Conservation (phyloP, 1,284 basidiomycete species). For the Tilletia walkeri region DNA sequence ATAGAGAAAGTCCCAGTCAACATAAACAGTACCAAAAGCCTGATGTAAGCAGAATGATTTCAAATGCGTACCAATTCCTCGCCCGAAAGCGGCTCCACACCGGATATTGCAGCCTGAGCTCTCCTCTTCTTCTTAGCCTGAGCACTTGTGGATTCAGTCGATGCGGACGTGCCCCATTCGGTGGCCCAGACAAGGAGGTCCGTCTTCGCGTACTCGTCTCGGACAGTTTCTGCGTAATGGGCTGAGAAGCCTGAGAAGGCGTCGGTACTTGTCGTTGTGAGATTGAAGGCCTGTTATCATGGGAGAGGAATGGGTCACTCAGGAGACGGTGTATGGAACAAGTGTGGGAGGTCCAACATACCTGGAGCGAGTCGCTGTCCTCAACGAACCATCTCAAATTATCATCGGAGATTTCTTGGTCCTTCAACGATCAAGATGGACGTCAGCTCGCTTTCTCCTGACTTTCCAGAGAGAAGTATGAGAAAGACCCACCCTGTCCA, state of each 20-base stretch:
- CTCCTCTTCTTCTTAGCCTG: background rate
- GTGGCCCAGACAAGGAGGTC: conserved; percentile 33
- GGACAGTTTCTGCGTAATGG: conserved; percentile 35
- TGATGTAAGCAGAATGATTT: too few relatives aligned
- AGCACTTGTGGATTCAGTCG: background rate
- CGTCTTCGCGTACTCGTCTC: conserved; percentile 48
- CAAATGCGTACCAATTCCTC: background rate
- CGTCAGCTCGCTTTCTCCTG: too few relatives aligned
- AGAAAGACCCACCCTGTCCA: background rate
- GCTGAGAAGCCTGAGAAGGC: conserved; percentile 40
- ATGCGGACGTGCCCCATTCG: conserved; percentile 15
- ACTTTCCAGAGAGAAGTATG: too few relatives aligned
- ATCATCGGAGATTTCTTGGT: conserved; percentile 41
- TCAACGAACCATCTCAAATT: conserved; percentile 49
- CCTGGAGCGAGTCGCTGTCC: conserved; percentile 46
- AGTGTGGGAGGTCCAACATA: background rate
- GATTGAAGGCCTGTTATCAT: conserved; percentile 30
- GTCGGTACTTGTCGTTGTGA: conserved; percentile 39
- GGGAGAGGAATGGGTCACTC: background rate
- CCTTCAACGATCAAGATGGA: background rate
- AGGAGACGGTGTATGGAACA: background rate
- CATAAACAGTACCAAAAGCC: too few relatives aligned
- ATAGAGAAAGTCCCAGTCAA: too few relatives aligned
- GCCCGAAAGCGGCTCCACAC: too few relatives aligned
- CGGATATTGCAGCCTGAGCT: too few relatives aligned